Evolutionary conservation across 1,139 yeast species (phyloP), one percentile per base, ranked within the genome.

Genomic region (Zygosaccharomyces sapae): DNA sequence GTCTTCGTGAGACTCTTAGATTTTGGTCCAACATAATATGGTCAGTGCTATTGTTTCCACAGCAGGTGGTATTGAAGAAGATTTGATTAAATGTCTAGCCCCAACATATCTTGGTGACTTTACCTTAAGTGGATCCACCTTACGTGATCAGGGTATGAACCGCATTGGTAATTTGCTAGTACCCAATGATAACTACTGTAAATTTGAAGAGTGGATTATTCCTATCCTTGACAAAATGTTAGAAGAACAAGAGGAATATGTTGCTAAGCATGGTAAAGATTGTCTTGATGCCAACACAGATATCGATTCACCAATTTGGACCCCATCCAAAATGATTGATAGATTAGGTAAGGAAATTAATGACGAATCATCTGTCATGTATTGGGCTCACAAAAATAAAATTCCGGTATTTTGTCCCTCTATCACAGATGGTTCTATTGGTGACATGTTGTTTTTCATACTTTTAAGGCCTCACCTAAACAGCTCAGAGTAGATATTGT

Each of bases 61-160:
- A 52, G 98, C 97, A 19, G 99, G 99, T 55, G 99, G 98, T 55
- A 81, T 92, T 54, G 99, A 92, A 69, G 99, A 92, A 70, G 99
- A 92, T 70, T 72, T 94, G 49, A 92, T 92, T 72, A 92, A 92
- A 68, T 89, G 96, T 64, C 75, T 92, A 53, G 98, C 97, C 1
- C 96, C 96, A 48, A 92, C 99, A 2, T 90, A 83, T 62, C 74
- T 92, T 75, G 97, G 98, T 44, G 97, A 88, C 41, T 92, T 89
- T 66, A 67, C 83, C 41, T 75, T 90, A 55, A 81, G 83, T 13
- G 98, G 98, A 52, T 75, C 81, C 51, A 75, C 78, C 33, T 76
- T 92, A 56, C 81, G 99, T 68, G 96, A 89, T 45, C 85, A 89
- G 68, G 99, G 99, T 52, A 82, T 92, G 83, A 92, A 92, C 72